Base-by-base conservation (phyloP, 352 stramenopile species). In the Pythium phragmiticola region DNA sequence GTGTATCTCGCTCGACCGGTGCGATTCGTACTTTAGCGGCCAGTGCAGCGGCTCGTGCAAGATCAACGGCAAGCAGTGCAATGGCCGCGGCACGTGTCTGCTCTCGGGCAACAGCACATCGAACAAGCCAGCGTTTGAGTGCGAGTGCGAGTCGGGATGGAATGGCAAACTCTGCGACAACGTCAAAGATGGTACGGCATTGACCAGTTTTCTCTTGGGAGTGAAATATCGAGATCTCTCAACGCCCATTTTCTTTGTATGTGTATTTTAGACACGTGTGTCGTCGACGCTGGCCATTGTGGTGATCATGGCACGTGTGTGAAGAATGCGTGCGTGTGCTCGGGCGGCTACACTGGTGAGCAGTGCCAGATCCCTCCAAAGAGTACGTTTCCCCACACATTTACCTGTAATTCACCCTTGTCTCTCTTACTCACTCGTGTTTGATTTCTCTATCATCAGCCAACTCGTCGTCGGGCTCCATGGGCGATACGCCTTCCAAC, bases 1-100 rank as follows among this genome's bases (percentile, higher is more conserved):
- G 66, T 94, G 86, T 52, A 75, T 94, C 47, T 88, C 80, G 19
- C 72, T 92, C 33, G 75, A 84, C 36, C 78, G 86, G 4, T 94
- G 86, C 59, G 86, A 94, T 56, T 49, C 79, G 36, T 90, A 90
- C 65, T 88, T 85, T 51, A 73, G 71, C 46, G 70, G 67, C 45
- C 57, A 71, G 4, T 92, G 83, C 65, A 92, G 81, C 55, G 34
- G n/a, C 34, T 50, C 30, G 33, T 60, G 58, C 14, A 59, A 59
- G 26, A 39, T 66, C 17, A 55, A 80, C 41, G 78, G 78, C 19
- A 68, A 75, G 63, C 76, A 87, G 66, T 95, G 86, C 66, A 92
- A 82, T 55, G 82, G 74, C 36, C 78, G 84, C 39, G 86, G 86
- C 23, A 78, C 70, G 28, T 95, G 86, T 60, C 70, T 72, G 56